Conservation (phyloP, 2,329 filamentous ascomycete genomes). For the Alternaria novae-zelandiae region DNA sequence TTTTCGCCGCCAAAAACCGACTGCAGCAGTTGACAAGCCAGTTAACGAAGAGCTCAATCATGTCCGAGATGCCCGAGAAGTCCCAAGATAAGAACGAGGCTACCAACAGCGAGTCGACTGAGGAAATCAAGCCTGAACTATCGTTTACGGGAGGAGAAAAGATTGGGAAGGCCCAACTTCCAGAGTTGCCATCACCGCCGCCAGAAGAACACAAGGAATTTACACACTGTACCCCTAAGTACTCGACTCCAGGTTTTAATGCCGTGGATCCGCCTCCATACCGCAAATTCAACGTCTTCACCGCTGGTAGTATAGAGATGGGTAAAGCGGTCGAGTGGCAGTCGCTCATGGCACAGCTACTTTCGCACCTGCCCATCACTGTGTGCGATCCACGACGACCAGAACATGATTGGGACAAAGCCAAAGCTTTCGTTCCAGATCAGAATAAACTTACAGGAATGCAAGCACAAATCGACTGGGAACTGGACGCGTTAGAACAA, state of each 20-base stretch:
- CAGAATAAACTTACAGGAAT: background rate
- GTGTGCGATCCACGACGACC: slow-evolving; percentile 65
- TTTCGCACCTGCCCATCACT: slow-evolving; percentile 57
- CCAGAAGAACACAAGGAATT: no score
- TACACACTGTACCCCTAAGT: slow-evolving; percentile 8
- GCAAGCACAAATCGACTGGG: slow-evolving; percentile 63
- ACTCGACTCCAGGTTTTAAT: background rate
- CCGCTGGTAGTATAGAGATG: slow-evolving; percentile 64
- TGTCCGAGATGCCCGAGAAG: background rate
- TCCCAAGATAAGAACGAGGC: background rate
- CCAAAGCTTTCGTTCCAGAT: no score
- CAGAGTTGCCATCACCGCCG: no score
- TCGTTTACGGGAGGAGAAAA: no score
- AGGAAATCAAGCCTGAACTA: background rate
- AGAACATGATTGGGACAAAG: no score
- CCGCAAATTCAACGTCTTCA: slow-evolving; percentile 57
- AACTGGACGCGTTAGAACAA: slow-evolving; percentile 62
- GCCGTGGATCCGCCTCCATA: slow-evolving; percentile 12
- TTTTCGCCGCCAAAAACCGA: slow-evolving; percentile 2
- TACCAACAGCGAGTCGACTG: background rate
- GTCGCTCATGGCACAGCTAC: slow-evolving; percentile 47
- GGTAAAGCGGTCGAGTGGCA: slow-evolving; percentile 61
- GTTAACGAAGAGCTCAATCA: slow-evolving; percentile 10
- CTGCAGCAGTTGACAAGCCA: slow-evolving; percentile 9
- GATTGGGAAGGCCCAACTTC: slow-evolving; percentile 17